phyloP scores from a whole-genome alignment of 2,329 filamentous ascomycete species.

The Fusarium aywerte region DNA sequence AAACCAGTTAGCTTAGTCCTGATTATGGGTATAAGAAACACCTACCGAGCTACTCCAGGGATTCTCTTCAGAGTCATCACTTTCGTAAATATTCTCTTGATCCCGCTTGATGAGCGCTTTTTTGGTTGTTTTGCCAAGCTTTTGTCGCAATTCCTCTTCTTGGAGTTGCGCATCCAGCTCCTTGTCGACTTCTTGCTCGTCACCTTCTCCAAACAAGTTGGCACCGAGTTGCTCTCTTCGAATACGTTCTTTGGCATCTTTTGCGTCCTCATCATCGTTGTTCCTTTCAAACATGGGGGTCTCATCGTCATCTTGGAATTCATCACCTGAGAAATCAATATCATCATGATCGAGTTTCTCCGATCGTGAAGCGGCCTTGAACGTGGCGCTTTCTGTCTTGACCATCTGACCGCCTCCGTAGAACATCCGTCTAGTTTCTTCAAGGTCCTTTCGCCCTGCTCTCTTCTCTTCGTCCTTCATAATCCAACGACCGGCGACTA shows the following conservation, averaged over 20 bases:
- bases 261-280: conserved; percentile 84
- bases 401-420: conserved; percentile 66
- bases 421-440: conserved; percentile 65
- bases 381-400: conserved; percentile 76
- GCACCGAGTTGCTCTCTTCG: conserved; percentile 86
- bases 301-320: conserved; percentile 92
- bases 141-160: conserved; percentile 75
- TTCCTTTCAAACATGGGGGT: conserved; percentile 78
- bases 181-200: conserved; percentile 78
- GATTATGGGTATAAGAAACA: neutral
- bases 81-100: conserved; percentile 86
- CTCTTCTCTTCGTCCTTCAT: conserved; percentile 74
- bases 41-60: conserved; percentile 55
- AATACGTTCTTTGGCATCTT: conserved; percentile 76
- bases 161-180: conserved; percentile 76
- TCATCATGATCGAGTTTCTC: conserved; percentile 78
- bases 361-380: conserved; percentile 66
- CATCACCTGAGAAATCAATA: conserved; percentile 73
- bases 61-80: conserved; percentile 65
- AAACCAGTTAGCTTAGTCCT: conserved; percentile 34
- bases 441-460: conserved; percentile 66
- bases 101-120: conserved; percentile 88
- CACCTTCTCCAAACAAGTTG: conserved; percentile 79
- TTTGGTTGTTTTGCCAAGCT: conserved; percentile 78
- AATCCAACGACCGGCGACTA: conserved; percentile 82